Percentiles rank a stretch among this genome's conserved stretches.
Evolutionary conservation across 305 asterid species (phyloP).

Genomic region (Petunia hybrid): DNA sequence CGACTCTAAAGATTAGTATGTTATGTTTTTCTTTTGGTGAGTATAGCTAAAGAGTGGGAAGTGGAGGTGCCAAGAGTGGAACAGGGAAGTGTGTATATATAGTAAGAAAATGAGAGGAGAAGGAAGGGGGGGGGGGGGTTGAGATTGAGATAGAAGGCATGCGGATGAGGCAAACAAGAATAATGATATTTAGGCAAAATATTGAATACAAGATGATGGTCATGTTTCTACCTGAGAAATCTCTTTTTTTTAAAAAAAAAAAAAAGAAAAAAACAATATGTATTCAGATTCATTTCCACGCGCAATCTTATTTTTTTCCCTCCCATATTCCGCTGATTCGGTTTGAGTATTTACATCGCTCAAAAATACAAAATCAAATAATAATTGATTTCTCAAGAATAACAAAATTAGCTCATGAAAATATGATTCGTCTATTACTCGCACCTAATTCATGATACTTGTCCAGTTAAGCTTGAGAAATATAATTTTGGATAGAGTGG

Average conservation of each 20-base stretch:
- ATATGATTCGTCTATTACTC: too few relatives aligned
- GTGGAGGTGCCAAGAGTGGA: constrained; percentile 38
- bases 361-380: too few relatives aligned
- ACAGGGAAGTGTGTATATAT: constrained; percentile 45
- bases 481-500: background rate
- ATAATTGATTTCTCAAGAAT: too few relatives aligned
- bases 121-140: background rate
- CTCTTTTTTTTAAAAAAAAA: constrained; percentile 29
- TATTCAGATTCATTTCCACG: constrained; percentile 35
- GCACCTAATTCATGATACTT: too few relatives aligned
- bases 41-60: background rate
- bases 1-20: too few relatives aligned
- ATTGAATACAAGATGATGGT: constrained; percentile 86
- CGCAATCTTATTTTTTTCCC: background rate
- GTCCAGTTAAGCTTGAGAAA: too few relatives aligned
- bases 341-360: too few relatives aligned
- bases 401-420: too few relatives aligned
- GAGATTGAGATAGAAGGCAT: background rate
- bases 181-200: constrained; percentile 64
- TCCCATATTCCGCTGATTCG: background rate
- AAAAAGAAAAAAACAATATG: constrained; percentile 56
- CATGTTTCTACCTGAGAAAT: constrained; percentile 20
- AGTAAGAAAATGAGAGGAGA: constrained; percentile 5
- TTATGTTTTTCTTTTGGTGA: background rate
- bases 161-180: constrained; percentile 70